Evolutionary conservation across 2,329 filamentous ascomycete species (phyloP), one percentile per base, ranked within the genome.

Genomic region (Fusarium abutilonis): DNA sequence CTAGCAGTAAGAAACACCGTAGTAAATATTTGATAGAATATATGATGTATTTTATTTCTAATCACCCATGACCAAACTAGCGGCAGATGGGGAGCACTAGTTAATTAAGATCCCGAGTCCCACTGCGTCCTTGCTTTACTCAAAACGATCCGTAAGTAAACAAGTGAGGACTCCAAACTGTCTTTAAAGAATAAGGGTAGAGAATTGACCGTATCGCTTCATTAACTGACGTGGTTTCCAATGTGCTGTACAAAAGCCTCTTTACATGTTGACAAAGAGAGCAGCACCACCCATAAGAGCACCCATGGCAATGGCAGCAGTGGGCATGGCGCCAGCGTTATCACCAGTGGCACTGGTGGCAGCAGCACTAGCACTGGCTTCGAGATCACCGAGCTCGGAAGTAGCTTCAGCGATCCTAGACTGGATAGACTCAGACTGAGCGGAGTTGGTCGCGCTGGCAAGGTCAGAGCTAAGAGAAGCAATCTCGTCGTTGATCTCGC

Each of bases 231-330:
- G 17, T 59, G n/a, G 15, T 47, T 52, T 28, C 15, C 35, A 19
- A 19, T 2, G n/a, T 59, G 13, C 15, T 45, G 11, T 17, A 40
- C 15, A 21, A 38, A 26, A 29, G 13, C 35, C 21, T 13, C 40
- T 66, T 75, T 80, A 82, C 67, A 82, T 53, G 74, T 81, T 81
- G 67, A 71, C 75, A 43, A 81, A 62, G 46, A 80, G 54, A 46
- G 78, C 81, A 4, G 77, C 79, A 65, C 80, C 81, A 21, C 80
- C 81, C 44, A 82, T 71, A 55, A 83, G 73, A 21, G 79, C 80
- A 29, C 80, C 80, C 42, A 83, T 70, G 17, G 76, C 80, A 38
- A 82, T 64, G 26, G 75, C 79, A 26, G 74, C 80, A 14, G 79
- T 81, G 60, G 74, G 75, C 52, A 70, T 67, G 41, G 76, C 70